Percentiles rank a stretch among this genome's conserved stretches.
These are phyloP conservation scores for Pezicula radicicola DNA, from an alignment of 2,329 filamentous ascomycete species.

Conservation along the genomic window DNA sequence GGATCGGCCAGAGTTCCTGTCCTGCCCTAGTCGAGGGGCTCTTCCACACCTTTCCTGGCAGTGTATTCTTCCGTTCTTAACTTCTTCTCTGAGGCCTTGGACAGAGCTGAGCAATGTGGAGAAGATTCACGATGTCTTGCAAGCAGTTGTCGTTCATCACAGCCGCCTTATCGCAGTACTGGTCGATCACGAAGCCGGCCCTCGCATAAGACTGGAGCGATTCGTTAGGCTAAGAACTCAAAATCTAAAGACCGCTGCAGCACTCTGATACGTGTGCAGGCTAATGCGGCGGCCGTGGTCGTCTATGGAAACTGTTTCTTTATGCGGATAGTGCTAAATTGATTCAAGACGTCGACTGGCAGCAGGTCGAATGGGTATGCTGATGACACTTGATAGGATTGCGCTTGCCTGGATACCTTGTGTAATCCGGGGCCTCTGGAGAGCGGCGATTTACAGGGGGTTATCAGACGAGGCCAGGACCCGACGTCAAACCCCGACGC, in stretches of 20 bases:
- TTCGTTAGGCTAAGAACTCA: slow-evolving; percentile 9
- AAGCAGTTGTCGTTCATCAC: slow-evolving; percentile 8
- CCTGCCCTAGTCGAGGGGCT: slow-evolving; percentile 1
- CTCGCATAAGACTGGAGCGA: slow-evolving; percentile 11
- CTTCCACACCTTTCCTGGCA: slow-evolving; percentile 8
- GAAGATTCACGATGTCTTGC: slow-evolving; percentile 22
- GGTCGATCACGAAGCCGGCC: slow-evolving; percentile 12
- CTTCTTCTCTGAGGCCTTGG: slow-evolving; percentile 3
- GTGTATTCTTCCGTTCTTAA: slow-evolving; percentile 15
- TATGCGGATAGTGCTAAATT: slow-evolving; percentile 32
- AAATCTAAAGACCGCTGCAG: slow-evolving; percentile 10
- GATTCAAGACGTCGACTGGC: not conserved
- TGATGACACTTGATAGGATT: slow-evolving; percentile 7
- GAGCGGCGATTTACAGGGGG: slow-evolving; percentile 9
- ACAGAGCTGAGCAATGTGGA: slow-evolving; percentile 17
- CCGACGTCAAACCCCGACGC: slow-evolving; percentile 4
- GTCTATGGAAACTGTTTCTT: slow-evolving; percentile 40
- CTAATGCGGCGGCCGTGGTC: slow-evolving; percentile 13
- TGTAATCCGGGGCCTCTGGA: slow-evolving; percentile 16
- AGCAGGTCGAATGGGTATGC: not conserved
- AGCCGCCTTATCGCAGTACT: slow-evolving; percentile 22
- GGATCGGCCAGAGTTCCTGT: not conserved
- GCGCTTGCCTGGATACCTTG: slow-evolving; percentile 13
- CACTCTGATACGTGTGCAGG: slow-evolving; percentile 13
- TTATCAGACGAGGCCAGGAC: slow-evolving; percentile 6